Percentiles rank a stretch among this genome's conserved stretches.
Evolutionary conservation across 129 eudicot genomes (phyloP).

Genomic region (Solidago caesia): DNA sequence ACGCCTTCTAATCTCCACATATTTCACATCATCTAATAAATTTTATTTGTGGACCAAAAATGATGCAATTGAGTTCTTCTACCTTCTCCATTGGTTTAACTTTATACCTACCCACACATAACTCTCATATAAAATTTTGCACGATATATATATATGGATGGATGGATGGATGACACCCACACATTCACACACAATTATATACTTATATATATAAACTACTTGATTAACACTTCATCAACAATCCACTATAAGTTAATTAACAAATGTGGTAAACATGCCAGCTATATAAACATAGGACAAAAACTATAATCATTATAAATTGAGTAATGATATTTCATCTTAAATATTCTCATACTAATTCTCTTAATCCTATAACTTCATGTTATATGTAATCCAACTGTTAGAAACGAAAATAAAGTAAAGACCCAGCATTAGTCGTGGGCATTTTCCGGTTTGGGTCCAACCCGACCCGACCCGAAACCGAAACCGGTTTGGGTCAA

Average conservation of each 20-base stretch:
- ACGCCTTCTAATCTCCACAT: conserved; percentile 39
- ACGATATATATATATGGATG: conserved; percentile 12
- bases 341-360: too few species aligned
- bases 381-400: too few species aligned
- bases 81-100: conserved; percentile 21
- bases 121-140: conserved; percentile 4
- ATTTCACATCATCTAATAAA: not conserved
- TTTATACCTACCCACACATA: conserved; percentile 26
- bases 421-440: too few species aligned
- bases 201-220: not conserved
- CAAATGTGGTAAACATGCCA: not conserved
- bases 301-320: too few species aligned
- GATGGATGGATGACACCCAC: conserved; percentile 5
- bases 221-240: not conserved
- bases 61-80: conserved; percentile 13
- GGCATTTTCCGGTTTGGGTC: too few species aligned
- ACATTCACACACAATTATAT: not conserved
- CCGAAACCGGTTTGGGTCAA: too few species aligned
- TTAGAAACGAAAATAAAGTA: too few species aligned
- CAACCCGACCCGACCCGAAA: too few species aligned
- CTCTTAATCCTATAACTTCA: too few species aligned
- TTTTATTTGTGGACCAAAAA: conserved; percentile 30
- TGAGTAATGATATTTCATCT: too few species aligned
- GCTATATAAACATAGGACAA: too few species aligned
- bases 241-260: not conserved